phyloP scores from a whole-genome alignment of 1,284 basidiomycete genomes.

The Ganoderma resinaceum region DNA sequence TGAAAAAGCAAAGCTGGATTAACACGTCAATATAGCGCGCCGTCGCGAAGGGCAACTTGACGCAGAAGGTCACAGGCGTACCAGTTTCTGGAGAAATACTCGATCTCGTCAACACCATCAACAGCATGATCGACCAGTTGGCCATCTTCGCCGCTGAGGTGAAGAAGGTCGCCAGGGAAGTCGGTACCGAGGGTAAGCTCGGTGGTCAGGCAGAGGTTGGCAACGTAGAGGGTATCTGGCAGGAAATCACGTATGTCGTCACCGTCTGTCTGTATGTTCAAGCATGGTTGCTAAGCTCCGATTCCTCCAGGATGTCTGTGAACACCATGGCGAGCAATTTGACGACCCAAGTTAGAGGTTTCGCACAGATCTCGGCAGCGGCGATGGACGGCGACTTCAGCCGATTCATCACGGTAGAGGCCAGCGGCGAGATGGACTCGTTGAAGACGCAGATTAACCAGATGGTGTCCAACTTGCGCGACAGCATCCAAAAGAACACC shows the following conservation, averaged over 20 bases:
- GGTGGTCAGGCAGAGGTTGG: constrained; percentile 98
- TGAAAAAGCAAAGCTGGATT: no score
- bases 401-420: constrained; percentile 99
- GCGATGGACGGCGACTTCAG: constrained; percentile 99
- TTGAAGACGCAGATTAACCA: constrained; percentile 99
- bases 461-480: constrained; percentile 98
- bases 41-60: constrained; percentile 93
- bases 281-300: constrained; percentile 14
- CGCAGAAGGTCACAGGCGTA: constrained; percentile 92
- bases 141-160: constrained; percentile 95
- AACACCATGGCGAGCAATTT: constrained; percentile 97
- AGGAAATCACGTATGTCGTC: constrained; percentile 91
- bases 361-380: constrained; percentile 98
- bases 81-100: constrained; percentile 96
- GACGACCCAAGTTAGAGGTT: constrained; percentile 98
- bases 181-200: constrained; percentile 95
- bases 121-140: constrained; percentile 96
- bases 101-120: constrained; percentile 93
- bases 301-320: constrained; percentile 71
- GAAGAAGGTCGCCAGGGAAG: constrained; percentile 94
- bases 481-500: constrained; percentile 99
- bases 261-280: constrained; percentile 11
- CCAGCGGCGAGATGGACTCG: constrained; percentile 98
- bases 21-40: constrained; percentile 65
- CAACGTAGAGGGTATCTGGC: constrained; percentile 98